These are phyloP conservation scores for Eimeria necatrix DNA, from an alignment of 169 alveolate species.

Conservation along the genomic window DNA sequence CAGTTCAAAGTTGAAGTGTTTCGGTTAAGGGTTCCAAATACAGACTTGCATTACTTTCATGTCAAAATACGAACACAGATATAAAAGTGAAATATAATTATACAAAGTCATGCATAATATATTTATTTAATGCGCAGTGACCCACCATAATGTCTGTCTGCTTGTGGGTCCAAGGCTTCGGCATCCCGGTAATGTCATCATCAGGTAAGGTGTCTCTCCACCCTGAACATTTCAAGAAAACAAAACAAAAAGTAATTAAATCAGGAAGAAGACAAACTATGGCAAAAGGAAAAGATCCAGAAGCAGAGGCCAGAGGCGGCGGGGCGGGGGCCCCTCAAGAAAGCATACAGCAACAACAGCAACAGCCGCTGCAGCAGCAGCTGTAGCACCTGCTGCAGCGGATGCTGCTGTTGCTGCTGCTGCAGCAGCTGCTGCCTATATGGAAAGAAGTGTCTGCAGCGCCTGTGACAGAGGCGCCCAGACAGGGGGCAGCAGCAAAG, in stretches of 20 bases:
- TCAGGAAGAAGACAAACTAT: not conserved
- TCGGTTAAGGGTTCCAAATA: no score
- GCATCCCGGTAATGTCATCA: conserved; percentile 49
- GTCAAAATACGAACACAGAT: no score
- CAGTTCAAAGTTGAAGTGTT: no score
- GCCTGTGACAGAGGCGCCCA: no score
- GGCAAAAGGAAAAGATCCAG: not conserved
- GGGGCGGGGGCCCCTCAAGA: not conserved
- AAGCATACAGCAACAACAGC: no score
- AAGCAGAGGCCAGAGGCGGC: not conserved
- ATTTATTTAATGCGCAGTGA: no score
- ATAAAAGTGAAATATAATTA: no score
- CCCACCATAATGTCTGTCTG: conserved; percentile 50
- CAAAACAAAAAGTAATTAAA: not conserved
- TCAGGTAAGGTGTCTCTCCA: conserved; percentile 62
- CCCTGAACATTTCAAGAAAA: not conserved
- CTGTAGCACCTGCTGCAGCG: no score
- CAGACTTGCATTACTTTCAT: no score
- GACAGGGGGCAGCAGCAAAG: not conserved
- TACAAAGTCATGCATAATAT: no score
- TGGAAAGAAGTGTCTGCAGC: no score
- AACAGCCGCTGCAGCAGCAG: no score
- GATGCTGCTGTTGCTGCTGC: not conserved
- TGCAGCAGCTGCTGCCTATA: not conserved
- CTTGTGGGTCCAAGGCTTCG: conserved; percentile 75